Base-by-base conservation (phyloP, 2,329 filamentous ascomycete species). In the Fusarium tjaetaba region DNA sequence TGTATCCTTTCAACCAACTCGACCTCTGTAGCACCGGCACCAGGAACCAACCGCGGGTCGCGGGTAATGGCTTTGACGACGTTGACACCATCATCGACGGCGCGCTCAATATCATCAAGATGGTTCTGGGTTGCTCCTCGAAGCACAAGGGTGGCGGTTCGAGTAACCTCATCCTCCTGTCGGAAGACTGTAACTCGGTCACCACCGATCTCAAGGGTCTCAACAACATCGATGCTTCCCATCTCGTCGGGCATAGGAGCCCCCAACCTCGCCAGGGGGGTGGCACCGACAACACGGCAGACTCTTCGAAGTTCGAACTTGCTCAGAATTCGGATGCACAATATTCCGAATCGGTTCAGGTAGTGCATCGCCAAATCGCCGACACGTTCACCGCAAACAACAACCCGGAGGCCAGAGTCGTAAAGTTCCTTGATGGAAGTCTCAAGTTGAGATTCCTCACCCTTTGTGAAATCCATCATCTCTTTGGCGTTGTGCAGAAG, bases 211-310 rank as follows among this genome's bases (percentile, higher is more conserved):
- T 99, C 96, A 49, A 97, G 89, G 4, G 97, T 98, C 88, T 99
- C 96, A 38, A 99, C 96, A 65, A 99, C 84, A 81, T 99, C 96
- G 73, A 99, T 91, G 78, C 85, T 93, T 74, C 96, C 96, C 95
- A 97, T 98, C 88, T 99, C 96, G 78, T 99, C 96, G n/a, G 97
- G 96, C 96, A 99, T 99, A 49, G 96, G 96, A 22, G 97, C 96
- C 74, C 96, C 96, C 53, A 99, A 88, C 78, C 96, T 93, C 60
- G 97, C 97, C 71, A 99, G 89, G n/a, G 96, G 96, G 20, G 96
- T 98, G 64, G 96, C 96, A 72, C 96, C 96, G 59, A 98, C 96
- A 30, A 99, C 96, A 72, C 96, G 93, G 88, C 97, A 99, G 79
- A 98, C 88, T 79, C 96, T 91, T 77, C 96, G 92, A 70, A 99